A percentile compares a stretch with the other conserved stretches of the same genome.
phyloP scores from a whole-genome alignment of 805 yeast species.

The Lipomyces spencermartinsiae region DNA sequence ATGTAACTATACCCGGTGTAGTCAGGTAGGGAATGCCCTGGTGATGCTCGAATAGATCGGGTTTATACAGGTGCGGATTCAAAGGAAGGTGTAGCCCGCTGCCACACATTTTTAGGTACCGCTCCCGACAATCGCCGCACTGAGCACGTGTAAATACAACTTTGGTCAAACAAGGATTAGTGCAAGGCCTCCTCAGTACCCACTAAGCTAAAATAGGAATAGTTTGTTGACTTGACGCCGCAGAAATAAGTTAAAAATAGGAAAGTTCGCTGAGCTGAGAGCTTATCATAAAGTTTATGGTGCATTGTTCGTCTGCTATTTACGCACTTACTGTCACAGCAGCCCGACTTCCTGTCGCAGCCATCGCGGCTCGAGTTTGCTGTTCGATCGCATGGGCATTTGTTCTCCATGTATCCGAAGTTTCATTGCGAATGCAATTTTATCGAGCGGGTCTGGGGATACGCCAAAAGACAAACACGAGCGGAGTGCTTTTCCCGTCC shows the following conservation, averaged over 20 bases:
- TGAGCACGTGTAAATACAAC: background rate
- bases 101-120: background rate
- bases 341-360: background rate
- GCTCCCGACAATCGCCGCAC: background rate
- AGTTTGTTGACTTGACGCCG: no score
- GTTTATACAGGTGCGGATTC: background rate
- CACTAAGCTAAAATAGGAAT: background rate
- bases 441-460: background rate
- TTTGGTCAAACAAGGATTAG: background rate
- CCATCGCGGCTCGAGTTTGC: constrained; percentile 1
- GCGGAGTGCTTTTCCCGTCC: no score
- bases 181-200: background rate
- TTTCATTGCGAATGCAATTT: background rate
- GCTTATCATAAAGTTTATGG: no score
- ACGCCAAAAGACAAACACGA: background rate
- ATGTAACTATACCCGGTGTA: background rate
- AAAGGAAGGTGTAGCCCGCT: background rate
- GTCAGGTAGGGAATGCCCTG: background rate
- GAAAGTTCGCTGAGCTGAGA: no score
- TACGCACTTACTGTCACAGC: background rate
- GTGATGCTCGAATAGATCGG: background rate
- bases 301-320: no score
- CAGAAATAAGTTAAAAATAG: background rate
- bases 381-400: constrained; percentile 1
- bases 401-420: background rate